Evolutionary conservation across 768 basidiomycete species (phyloP).

Genomic region (Serendipita sp.): DNA sequence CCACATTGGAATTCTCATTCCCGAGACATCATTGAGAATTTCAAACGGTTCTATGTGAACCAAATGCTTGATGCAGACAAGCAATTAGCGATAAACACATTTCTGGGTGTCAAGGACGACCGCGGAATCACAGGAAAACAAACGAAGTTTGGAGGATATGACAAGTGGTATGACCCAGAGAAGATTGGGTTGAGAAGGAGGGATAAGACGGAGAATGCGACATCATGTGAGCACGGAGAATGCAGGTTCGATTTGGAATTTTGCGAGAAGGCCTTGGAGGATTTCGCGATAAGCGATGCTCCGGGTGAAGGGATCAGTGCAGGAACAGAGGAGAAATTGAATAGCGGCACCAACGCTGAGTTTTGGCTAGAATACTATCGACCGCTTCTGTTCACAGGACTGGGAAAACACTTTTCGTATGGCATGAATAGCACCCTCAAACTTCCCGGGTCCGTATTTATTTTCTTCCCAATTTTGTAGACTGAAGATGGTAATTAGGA

Average conservation of each 20-base stretch:
- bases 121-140: conserved; percentile 35
- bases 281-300: conserved; percentile 41
- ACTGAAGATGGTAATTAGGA: conserved; percentile 25
- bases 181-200: neutral
- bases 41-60: conserved; percentile 88
- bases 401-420: conserved; percentile 81
- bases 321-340: neutral
- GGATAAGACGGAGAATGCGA: neutral
- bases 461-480: neutral
- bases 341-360: conserved; percentile 23
- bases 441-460: conserved; percentile 48
- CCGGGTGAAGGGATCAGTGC: conserved; percentile 1
- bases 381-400: conserved; percentile 63
- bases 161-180: conserved; percentile 67
- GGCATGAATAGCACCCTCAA: conserved; percentile 84
- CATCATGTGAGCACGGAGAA: conserved; percentile 29
- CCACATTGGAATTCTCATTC: conserved; percentile 97
- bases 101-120: conserved; percentile 52
- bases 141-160: conserved; percentile 54
- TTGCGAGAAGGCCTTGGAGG: conserved; percentile 42
- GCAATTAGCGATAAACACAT: conserved; percentile 94
- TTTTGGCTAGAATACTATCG: conserved; percentile 87
- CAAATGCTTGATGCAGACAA: conserved; percentile 91
- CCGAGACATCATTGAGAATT: conserved; percentile 88
- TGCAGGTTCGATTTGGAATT: conserved; percentile 30